These are phyloP conservation scores for Mrakia blollopis DNA, from an alignment of 768 basidiomycete genomes.

Conservation along the genomic window DNA sequence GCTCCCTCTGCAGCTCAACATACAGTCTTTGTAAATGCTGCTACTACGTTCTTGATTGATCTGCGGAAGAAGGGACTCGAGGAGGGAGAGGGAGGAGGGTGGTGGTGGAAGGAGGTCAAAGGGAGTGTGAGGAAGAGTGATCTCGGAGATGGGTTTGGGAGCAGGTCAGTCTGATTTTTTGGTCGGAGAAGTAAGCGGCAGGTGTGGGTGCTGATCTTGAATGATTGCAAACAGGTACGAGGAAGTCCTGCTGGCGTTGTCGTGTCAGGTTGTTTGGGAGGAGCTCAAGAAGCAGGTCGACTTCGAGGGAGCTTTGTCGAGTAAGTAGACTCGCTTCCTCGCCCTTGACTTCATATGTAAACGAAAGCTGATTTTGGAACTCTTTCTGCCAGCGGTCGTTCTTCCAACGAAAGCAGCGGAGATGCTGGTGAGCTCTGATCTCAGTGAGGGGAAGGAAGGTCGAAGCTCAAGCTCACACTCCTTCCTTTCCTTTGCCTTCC, in stretches of 20 bases:
- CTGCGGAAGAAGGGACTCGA: neutral
- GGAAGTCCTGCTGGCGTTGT: neutral
- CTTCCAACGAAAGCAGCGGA: neutral
- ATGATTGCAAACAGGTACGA: neutral
- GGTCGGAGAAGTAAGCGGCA: neutral
- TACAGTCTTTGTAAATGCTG: neutral
- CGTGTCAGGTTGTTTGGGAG: neutral
- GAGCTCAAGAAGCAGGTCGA: neutral
- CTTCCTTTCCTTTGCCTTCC: neutral
- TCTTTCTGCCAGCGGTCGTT: neutral
- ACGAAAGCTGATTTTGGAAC: neutral
- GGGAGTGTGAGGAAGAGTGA: slow-evolving; percentile 11
- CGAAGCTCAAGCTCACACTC: neutral
- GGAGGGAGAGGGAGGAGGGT: neutral
- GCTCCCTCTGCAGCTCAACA: neutral
- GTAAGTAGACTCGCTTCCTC: too few species aligned
- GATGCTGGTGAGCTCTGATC: neutral
- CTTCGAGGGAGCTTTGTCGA: neutral
- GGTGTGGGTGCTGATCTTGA: neutral
- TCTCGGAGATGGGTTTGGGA: neutral
- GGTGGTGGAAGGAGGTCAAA: neutral
- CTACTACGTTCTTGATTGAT: neutral
- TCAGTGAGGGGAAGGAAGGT: neutral
- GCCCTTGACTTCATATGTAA: too few species aligned
- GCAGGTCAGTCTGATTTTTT: neutral